Evolutionary conservation across 106 monocot species (phyloP), one percentile per base, ranked within the genome.

Genomic region (Dendrobium chrysotoxum): DNA sequence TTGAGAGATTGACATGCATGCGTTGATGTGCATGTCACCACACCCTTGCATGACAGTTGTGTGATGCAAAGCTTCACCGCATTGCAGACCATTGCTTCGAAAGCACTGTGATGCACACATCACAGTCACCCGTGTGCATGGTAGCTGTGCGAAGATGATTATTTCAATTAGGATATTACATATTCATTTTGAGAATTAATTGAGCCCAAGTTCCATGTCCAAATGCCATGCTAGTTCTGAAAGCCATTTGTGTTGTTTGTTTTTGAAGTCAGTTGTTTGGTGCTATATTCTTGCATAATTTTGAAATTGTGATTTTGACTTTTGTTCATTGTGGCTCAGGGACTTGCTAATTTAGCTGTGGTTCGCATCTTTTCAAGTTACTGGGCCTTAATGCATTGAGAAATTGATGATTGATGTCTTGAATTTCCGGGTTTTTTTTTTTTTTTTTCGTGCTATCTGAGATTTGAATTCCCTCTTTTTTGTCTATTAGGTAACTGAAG

Each of bases 401-500:
- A 64, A 64, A 23, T 23, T 35, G 25, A 23, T 10, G n/a, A 23
- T 64, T 64, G 9, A 64, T 64, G 25, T n/a, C 0, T 16, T 18
- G 53, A 54, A 5, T 57, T 17, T 17, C 0, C 17, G 4, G 18
- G 18, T 5, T 3, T 57, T 57, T n/a, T 55, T 25, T 61, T 61
- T 58, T 25, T 61, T 61, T 21, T 35, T 35, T 35, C 35, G 35
- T 8, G 26, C 64, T 25, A 44, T 44, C 44, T 44, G 44, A 12
- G 10, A 50, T 50, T 71, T 71, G 67, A 71, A 31, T 71, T 31
- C 12, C 3, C 71, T 71, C 35, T 26, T 40, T 79, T 75, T 53
- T 66, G 61, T 46, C 50, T 30, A 47, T 64, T 73, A 87, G 87
- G 87, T 87, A 23, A 87, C 87, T 78, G 87, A 87, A 84, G 87